Base-by-base conservation (phyloP, 1,139 yeast genomes). In the Candida labiduridarum region DNA sequence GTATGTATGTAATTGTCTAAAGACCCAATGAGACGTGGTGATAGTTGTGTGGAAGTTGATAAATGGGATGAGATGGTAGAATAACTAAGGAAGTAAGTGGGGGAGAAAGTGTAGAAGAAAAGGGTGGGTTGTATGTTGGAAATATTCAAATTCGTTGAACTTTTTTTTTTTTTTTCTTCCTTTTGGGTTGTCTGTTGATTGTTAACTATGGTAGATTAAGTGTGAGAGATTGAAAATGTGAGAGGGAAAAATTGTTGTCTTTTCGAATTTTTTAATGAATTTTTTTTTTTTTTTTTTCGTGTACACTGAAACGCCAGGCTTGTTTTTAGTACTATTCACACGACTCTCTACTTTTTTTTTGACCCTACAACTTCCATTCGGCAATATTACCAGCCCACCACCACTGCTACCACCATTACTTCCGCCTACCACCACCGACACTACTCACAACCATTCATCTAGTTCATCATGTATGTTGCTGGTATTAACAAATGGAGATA, bases 151-250 rank as follows among this genome's bases (percentile, higher is more conserved):
- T 36, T 36, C 27, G 41, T 36, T 18, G 41, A 36, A 36, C 41
- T 36, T 34, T 34, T 34, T 36, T 36, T 34, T 36, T 36, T 36
- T 36, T 34, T 36, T 18, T 19, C 22, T 36, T 36, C 41, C 27
- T 18, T 36, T 36, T 36, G 41, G 18, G 41, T 36, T 36, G 41
- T 36, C 41, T 36, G 41, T 36, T 36, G 41, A 19, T 36, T 36
- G 41, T 36, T 5, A 18, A 11, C 22, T 19, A 19, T 19, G 22
- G 22, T 19, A 19, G 22, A 19, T 19, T 19, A 19, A 19, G 22
- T 19, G 16, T 14, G 22, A 35, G 22, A 33, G 36, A 14, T 4
- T 14, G 16, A 33, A 15, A 33, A 9, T 12, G 36, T 5, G 35
- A 11, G 35, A 31, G 35, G 12, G 35, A 31, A 33, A 33, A 14